A percentile compares a stretch with the other conserved stretches of the same genome.
Conservation (phyloP, 208 protist species). For the Trypanosoma melophagium region DNA sequence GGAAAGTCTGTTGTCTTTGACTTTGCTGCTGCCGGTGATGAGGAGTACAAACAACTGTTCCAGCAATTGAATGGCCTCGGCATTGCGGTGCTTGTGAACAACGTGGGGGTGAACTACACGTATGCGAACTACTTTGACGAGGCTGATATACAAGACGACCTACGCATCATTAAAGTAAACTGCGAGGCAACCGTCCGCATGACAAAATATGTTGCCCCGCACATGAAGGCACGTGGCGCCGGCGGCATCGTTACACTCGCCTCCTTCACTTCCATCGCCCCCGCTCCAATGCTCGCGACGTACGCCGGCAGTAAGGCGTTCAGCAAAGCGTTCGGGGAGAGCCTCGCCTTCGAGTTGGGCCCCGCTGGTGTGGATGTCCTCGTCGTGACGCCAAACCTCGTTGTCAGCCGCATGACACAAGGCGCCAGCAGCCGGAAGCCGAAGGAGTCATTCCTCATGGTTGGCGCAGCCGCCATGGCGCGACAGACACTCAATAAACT, state of each 20-base stretch:
- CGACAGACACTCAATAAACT: constrained; percentile 72
- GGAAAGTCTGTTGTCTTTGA: constrained; percentile 83
- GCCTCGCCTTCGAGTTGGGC: constrained; percentile 68
- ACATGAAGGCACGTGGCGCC: constrained; percentile 59
- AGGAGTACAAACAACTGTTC: constrained; percentile 67
- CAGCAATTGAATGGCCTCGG: constrained; percentile 45
- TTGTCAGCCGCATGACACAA: constrained; percentile 82
- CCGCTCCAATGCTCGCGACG: constrained; percentile 74
- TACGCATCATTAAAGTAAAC: constrained; percentile 88
- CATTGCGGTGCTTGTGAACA: constrained; percentile 88
- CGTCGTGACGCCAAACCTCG: constrained; percentile 70
- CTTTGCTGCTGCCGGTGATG: constrained; percentile 55
- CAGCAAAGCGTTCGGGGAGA: constrained; percentile 59
- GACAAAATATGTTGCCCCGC: constrained; percentile 78
- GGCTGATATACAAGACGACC: constrained; percentile 54
- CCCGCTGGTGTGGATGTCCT: constrained; percentile 69
- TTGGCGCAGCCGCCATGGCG: constrained; percentile 65
- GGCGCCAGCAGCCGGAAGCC: constrained; percentile 60
- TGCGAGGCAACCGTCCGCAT: constrained; percentile 80
- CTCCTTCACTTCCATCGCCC: constrained; percentile 69
- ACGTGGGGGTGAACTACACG: constrained; percentile 92
- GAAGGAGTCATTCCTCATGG: constrained; percentile 68
- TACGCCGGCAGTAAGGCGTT: constrained; percentile 91
- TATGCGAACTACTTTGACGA: constrained; percentile 92
- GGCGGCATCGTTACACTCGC: constrained; percentile 80